Base-by-base conservation (phyloP, 805 yeast species). In the Saccharomycopsis synnaedendra region DNA sequence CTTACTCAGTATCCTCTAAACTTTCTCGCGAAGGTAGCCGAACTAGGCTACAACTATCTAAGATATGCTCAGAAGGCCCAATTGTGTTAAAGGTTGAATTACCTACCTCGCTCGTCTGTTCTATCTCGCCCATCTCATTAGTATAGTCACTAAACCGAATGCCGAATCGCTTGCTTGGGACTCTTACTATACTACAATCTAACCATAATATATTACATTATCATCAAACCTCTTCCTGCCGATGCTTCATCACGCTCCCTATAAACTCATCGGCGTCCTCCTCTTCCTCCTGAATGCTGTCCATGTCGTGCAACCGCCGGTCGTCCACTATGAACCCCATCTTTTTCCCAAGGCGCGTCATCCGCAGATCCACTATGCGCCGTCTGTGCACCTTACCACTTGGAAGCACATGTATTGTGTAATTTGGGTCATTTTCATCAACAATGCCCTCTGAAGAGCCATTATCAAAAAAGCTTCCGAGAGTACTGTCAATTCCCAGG, bases 321-420 rank as follows among this genome's bases (percentile, higher is more conserved):
- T 75, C 74, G 43, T 82, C 75, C 38, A 80, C 78, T 59, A 51
- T 64, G 46, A 69, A 63, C 42, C 67, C 63, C 35, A 75, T 58
- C 49, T 67, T 66, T 47, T 68, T 71, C 3, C 66, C 66, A 1
- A 71, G 39, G 43, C 57, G 65, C 8, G 60, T 55, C 46, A 62
- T 56, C 2, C 56, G 46, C 4, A 59, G 47, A 19, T 58, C 64
- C 7, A 54, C 52, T 5, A 55, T 54, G 61, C 58, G 65, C 60
- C 65, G 70, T 58, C 62, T 73, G 28, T 84, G 68, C 10, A 77
- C 64, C 53, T 80, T 76, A 36, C 95, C 94, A 60, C 89, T 80
- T 1, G 94, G 94, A 49, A 85, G 68, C 42, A 79, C 64, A 54
- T 82, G 90, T 41, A 68, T 70, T 5, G 67, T 73, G 55, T 67